phyloP scores from a whole-genome alignment of 192 early-diverging fungal genomes.

The Spinellus fusiger region DNA sequence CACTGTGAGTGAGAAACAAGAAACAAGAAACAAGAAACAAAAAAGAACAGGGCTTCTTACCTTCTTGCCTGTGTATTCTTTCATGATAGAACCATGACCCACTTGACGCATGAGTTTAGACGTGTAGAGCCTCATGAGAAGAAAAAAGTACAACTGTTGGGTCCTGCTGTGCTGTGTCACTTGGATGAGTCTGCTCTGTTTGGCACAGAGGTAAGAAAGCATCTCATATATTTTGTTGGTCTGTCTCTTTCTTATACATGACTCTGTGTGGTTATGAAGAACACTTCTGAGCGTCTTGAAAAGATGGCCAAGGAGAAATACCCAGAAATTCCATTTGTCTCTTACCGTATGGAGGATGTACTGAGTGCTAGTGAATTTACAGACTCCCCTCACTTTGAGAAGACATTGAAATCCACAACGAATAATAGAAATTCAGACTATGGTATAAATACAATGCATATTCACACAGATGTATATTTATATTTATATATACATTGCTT shows the following conservation, averaged over 20 bases:
- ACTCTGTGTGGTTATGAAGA: background rate
- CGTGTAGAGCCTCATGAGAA: slow-evolving; percentile 44
- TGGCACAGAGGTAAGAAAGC: slow-evolving; percentile 19
- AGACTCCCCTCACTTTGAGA: slow-evolving; percentile 28
- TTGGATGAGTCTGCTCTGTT: slow-evolving; percentile 69
- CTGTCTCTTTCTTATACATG: background rate
- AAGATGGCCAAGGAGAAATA: slow-evolving; percentile 35
- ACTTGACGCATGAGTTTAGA: slow-evolving; percentile 59
- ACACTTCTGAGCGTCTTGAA: slow-evolving; percentile 30
- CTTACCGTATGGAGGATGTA: slow-evolving; percentile 59
- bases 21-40: background rate
- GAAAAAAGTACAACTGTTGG: slow-evolving; percentile 55
- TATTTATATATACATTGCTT: background rate
- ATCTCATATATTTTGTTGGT: background rate
- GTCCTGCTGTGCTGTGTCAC: slow-evolving; percentile 63
- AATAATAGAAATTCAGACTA: slow-evolving; percentile 3
- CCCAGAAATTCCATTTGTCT: slow-evolving; percentile 31
- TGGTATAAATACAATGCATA: slow-evolving; percentile 4
- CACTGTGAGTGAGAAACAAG: slow-evolving; percentile 42
- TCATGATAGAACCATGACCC: slow-evolving; percentile 51
- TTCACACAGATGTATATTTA: background rate
- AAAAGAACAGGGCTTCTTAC: background rate
- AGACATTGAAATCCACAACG: slow-evolving; percentile 19
- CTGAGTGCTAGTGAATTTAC: slow-evolving; percentile 48
- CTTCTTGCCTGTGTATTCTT: too few species aligned